Evolutionary conservation across 2,329 filamentous ascomycete species (phyloP), one percentile per base, ranked within the genome.

Genomic region (Apiospora kogelbergensis): DNA sequence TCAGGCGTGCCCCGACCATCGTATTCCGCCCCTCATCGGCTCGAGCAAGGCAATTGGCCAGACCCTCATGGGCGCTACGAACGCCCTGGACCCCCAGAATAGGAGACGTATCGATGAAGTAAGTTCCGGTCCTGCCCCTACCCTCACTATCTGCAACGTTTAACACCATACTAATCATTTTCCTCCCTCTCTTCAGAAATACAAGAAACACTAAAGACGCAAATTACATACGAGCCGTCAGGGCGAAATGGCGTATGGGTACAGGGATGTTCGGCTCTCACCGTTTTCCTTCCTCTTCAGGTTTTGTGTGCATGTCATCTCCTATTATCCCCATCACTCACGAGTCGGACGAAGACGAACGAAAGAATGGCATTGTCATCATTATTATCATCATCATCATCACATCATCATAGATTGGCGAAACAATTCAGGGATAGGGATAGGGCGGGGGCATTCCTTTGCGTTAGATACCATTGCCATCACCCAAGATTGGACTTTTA

Each of bases 21-120:
- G 92, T 99, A 66, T 89, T 99, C 73, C 85, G 95, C 68, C 96
- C 96, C 93, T 94, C 3, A 94, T 98, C 75, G 97, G 95, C 0
- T 93, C 94, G 9, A 94, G 91, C 44, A 95, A 95, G 80, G 95
- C 91, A 0, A 90, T 97, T 65, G 93, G 94, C 10, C 93, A 97
- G 83, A 94, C 95, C 45, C 83, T 99, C 69, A 86, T 98, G 82
- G 96, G 97, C 6, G 95, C 95, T 17, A 97, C 94, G 0, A 99
- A 99, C 79, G 90, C 93, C 63, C 84, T 99, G 74, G 96, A 99
- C 82, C 92, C 92, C 67, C 86, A 90, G 71, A 95, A 97, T 77
- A 83, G 91, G 77, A 87, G 93, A 75, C 90, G 92, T 77, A 90
- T 94, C 76, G 93, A 97, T 75, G 95, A 98, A 85, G 95, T 97